Evolutionary conservation across 306 rosid species (phyloP), one percentile per base, ranked within the genome.

Genomic region (Pyrus communis): DNA sequence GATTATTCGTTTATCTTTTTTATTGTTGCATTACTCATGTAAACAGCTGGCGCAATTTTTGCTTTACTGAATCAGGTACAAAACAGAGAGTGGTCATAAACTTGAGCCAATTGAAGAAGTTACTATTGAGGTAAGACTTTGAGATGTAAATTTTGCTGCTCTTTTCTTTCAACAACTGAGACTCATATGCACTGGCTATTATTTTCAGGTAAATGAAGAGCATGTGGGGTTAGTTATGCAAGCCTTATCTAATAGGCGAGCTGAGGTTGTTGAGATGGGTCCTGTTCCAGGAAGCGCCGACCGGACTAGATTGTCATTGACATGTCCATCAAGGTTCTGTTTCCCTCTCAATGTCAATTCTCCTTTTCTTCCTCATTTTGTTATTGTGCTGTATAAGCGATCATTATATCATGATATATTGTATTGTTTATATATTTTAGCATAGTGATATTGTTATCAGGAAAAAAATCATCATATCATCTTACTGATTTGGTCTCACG

Each of bases 51-150:
- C 21, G 18, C 52, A 33, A 43, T 51, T 46, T 68, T 30, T 54
- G 8, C 63, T 60, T 58, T 79, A 21, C 77, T 82, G 73, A 71
- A 82, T 83, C 84, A 95, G 99, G 99, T 95, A 95, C 80, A 92
- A 95, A 86, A 87, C 75, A 55, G 99, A 90, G 82, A 86, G 79
- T 17, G 81, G 91, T 78, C 79, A 80, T 77, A 95, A 84, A 85
- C 96, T 92, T 77, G 99, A 95, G 87, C 99, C 99, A 62, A 80
- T 95, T 69, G 97, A 95, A 85, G 99, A 95, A 88, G 97, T 95
- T 75, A 92, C 96, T 18, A 88, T 92, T 33, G 97, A 95, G 96
- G 99, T 88, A 88, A 79, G 75, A 83, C 28, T 79, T 75, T 11
- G 70, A 62, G 33, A 75, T 72, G 17, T 35, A 17, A 71, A 67